Base-by-base conservation (phyloP, 1,284 basidiomycete species). In the Cryptococcus sp. region DNA sequence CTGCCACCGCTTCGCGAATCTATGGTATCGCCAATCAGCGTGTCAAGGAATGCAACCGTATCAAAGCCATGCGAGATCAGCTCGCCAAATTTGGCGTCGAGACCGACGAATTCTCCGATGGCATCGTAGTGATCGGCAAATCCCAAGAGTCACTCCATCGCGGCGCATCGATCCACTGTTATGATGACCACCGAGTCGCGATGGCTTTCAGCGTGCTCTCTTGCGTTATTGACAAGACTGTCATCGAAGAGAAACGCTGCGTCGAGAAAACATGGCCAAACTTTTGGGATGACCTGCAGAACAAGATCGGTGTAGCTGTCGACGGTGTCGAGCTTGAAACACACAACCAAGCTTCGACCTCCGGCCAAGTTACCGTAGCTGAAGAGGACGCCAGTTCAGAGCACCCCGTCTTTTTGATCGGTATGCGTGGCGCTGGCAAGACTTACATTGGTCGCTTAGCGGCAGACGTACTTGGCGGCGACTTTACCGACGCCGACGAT, bases 201-300 rank as follows among this genome's bases (percentile, higher is more conserved):
- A 99, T 99, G 95, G 93, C 95, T 0, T 97, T 98, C 81, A 88
- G 89, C 58, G 92, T 98, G 20, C 81, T 99, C 19, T 87, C 88
- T 3, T 84, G 87, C 8, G 83, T 91, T 2, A 81, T 93, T 26
- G 80, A 83, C 38, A 86, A 85, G 26, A 91, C 91, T 1, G 81
- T 93, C 59, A 82, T 99, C 40, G 93, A 97, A 73, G 95, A 99
- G 81, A 97, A 96, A 80, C 84, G 95, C 54, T 98, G 95, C 71
- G 95, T 99, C 22, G 95, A 97, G 79, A 99, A 99, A 84, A 99
- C 96, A 0, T 99, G 95, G 95, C 95, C 96, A 2, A 93, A 94
- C 74, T 99, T 94, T 91, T 99, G 95, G 93, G 96, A 99, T 73
- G 96, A 98, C 77, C 82, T 99, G 22, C 86, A 91, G 74, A 92